Percentiles rank a stretch among this genome's conserved stretches.
Evolutionary conservation across 139 green algal genomes (phyloP).

Genomic region (Micromonas commoda): DNA sequence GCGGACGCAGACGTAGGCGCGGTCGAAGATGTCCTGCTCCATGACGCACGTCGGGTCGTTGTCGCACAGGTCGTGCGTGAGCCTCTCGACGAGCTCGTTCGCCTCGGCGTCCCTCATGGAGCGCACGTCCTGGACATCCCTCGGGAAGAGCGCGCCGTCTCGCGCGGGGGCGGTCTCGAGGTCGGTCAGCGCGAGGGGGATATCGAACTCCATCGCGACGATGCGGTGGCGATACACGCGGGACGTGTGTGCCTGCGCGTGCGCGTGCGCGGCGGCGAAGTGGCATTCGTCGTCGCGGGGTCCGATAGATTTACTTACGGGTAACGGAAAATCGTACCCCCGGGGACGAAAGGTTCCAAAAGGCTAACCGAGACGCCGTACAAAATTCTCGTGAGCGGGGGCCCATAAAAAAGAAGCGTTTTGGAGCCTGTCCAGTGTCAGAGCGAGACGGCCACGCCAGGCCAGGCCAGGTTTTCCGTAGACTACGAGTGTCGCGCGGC

Average conservation of each 20-base stretch:
- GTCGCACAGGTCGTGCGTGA: constrained; percentile 51
- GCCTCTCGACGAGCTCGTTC: not conserved
- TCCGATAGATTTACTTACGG: too few species aligned
- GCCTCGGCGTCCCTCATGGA: constrained; percentile 31
- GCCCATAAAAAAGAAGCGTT: too few species aligned
- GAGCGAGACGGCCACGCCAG: too few species aligned
- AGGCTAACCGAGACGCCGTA: too few species aligned
- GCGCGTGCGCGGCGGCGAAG: not conserved
- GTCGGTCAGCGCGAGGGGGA: not conserved
- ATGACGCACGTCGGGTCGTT: constrained; percentile 46
- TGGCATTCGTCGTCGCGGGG: not conserved
- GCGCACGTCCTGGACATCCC: not conserved
- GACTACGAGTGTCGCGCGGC: too few species aligned
- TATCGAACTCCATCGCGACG: constrained; percentile 1
- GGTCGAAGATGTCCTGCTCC: constrained; percentile 38
- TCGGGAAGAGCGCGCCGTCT: not conserved
- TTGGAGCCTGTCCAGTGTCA: too few species aligned
- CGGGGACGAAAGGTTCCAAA: too few species aligned
- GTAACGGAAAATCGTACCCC: too few species aligned
- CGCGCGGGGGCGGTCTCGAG: not conserved
- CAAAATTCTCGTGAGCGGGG: too few species aligned
- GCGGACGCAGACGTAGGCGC: not conserved
- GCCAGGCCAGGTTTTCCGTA: too few species aligned
- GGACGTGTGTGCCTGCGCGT: not conserved
- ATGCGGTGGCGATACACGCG: not conserved